Evolutionary conservation across 2,329 filamentous ascomycete genomes (phyloP).

Genomic region (Beauveria rudraprayagi): DNA sequence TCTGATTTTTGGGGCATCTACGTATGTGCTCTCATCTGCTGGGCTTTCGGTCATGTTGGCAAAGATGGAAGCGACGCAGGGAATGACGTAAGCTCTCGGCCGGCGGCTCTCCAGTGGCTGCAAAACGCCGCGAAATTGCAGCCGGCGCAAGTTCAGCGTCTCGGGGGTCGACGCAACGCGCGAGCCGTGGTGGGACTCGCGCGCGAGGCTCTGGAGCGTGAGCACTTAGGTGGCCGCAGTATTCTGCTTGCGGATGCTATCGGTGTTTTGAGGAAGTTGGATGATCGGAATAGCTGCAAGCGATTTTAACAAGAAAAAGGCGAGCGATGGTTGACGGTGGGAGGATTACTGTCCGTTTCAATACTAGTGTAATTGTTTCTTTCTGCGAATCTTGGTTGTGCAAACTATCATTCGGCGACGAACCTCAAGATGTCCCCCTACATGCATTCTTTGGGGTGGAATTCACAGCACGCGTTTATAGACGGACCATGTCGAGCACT

Average conservation of each 20-base stretch:
- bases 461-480: slow-evolving; percentile 4
- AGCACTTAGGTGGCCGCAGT: slow-evolving; percentile 40
- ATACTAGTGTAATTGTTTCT: background rate
- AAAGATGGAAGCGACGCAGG: slow-evolving; percentile 14
- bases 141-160: slow-evolving; percentile 30
- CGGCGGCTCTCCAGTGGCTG: slow-evolving; percentile 29
- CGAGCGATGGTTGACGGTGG: background rate
- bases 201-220: slow-evolving; percentile 37
- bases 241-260: slow-evolving; percentile 46
- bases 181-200: slow-evolving; percentile 40
- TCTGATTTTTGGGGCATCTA: slow-evolving; percentile 49
- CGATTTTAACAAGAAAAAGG: slow-evolving; percentile 28
- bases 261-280: slow-evolving; percentile 42
- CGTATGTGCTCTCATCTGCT: slow-evolving; percentile 50
- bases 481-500: background rate
- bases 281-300: slow-evolving; percentile 34
- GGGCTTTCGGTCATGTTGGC: slow-evolving; percentile 41
- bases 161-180: slow-evolving; percentile 34
- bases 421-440: background rate
- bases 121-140: slow-evolving; percentile 32
- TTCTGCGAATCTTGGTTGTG: background rate
- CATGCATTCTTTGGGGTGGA: background rate
- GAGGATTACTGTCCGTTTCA: background rate
- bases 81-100: slow-evolving; percentile 17
- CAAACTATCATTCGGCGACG: background rate